Conservation (phyloP, 352 stramenopile genomes). For the Thalassiosira delicatula region DNA sequence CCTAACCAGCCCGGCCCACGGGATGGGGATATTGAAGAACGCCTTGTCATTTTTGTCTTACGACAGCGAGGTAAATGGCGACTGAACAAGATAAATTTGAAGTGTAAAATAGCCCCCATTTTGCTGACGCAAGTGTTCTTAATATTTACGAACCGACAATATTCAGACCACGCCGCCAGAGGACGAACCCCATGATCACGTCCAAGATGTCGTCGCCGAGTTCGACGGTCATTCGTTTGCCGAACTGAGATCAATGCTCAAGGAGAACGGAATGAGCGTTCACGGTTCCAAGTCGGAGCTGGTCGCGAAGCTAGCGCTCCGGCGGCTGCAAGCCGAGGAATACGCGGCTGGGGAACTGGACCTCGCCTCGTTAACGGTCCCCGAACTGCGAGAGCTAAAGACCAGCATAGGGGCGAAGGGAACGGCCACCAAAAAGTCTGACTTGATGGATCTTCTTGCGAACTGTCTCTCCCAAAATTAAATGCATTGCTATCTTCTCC, state of each 20-base stretch:
- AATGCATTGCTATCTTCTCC: too few relatives aligned
- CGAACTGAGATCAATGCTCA: constrained; percentile 45
- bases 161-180: constrained; percentile 33
- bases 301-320: neutral
- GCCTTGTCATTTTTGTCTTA: constrained; percentile 73
- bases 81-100: neutral
- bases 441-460: constrained; percentile 24
- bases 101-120: neutral
- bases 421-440: constrained; percentile 24
- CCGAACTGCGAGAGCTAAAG: constrained; percentile 58
- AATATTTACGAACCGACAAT: constrained; percentile 2
- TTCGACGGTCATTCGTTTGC: constrained; percentile 44
- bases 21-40: constrained; percentile 84
- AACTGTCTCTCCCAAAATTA: too few relatives aligned
- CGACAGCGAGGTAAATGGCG: constrained; percentile 24
- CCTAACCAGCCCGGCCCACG: constrained; percentile 78
- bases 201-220: neutral
- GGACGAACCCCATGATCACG: neutral
- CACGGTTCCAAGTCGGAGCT: constrained; percentile 62
- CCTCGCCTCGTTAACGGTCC: too few relatives aligned
- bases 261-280: constrained; percentile 33
- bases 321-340: constrained; percentile 57
- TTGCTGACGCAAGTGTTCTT: constrained; percentile 1
- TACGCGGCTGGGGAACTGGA: constrained; percentile 44
- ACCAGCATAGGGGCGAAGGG: constrained; percentile 52